Conservation (phyloP, 192 early-diverging fungal species). For the Entophlyctis luteolus region DNA sequence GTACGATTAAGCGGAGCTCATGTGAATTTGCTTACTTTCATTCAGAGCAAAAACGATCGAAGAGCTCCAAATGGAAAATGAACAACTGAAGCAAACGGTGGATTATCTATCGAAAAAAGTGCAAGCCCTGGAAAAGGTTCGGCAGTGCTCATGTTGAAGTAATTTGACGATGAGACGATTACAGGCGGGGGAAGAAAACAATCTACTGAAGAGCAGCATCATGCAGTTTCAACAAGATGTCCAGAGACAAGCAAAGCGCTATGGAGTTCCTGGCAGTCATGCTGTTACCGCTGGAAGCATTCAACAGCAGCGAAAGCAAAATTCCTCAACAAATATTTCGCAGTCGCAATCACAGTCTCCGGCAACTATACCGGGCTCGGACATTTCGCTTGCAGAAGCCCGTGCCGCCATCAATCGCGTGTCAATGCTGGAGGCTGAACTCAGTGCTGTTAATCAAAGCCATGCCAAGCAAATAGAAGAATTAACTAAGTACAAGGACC, state of each 20-base stretch:
- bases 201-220: conserved; percentile 58
- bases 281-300: no score
- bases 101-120: conserved; percentile 57
- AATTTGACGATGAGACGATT: neutral
- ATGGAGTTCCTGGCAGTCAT: neutral
- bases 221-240: conserved; percentile 67
- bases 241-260: conserved; percentile 36
- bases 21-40: neutral
- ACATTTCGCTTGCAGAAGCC: neutral
- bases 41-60: conserved; percentile 52
- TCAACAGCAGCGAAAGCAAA: neutral
- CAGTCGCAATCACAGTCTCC: neutral
- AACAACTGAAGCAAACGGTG: conserved; percentile 58
- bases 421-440: conserved; percentile 59
- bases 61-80: conserved; percentile 65
- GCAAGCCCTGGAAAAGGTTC: conserved; percentile 55
- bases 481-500: conserved; percentile 66
- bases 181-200: conserved; percentile 59
- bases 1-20: neutral
- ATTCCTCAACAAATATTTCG: neutral
- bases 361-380: neutral
- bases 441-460: conserved; percentile 41
- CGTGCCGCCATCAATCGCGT: conserved; percentile 29
- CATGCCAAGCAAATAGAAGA: conserved; percentile 48
- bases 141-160: neutral